Evolutionary conservation across 1,284 basidiomycete species (phyloP).

Genomic region (Sanghuangporus weigelae): DNA sequence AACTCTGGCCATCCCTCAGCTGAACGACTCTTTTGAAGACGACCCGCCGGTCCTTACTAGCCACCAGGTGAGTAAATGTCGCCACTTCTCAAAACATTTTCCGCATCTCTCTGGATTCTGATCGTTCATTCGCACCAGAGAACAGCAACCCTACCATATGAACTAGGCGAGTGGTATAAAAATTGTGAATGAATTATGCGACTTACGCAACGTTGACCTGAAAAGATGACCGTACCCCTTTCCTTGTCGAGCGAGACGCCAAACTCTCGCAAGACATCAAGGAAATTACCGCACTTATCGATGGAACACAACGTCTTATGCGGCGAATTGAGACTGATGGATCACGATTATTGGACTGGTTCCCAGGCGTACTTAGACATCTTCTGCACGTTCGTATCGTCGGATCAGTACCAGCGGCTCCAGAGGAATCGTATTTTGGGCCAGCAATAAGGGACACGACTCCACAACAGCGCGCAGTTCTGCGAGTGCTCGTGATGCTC

Average conservation of each 20-base stretch:
- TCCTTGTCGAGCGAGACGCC: conserved; percentile 4
- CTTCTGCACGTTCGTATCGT: conserved; percentile 5
- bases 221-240: conserved; percentile 1
- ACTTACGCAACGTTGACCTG: neutral
- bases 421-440: neutral
- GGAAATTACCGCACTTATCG: conserved; percentile 8
- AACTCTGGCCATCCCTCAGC: conserved; percentile 8
- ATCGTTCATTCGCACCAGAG: neutral
- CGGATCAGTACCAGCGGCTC: neutral
- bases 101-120: neutral
- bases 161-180: neutral
- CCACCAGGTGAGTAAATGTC: neutral
- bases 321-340: conserved; percentile 1
- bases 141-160: conserved; percentile 6
- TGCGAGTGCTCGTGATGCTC: conserved; percentile 12
- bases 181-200: neutral
- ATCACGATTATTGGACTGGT: conserved; percentile 3
- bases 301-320: conserved; percentile 4
- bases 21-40: neutral
- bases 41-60: neutral
- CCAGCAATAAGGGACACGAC: neutral
- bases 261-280: conserved; percentile 12
- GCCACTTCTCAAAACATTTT: neutral
- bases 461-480: neutral
- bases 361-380: conserved; percentile 9